Evolutionary conservation across 148 eudicot species (phyloP).

Genomic region (Rhododendron simsii): DNA sequence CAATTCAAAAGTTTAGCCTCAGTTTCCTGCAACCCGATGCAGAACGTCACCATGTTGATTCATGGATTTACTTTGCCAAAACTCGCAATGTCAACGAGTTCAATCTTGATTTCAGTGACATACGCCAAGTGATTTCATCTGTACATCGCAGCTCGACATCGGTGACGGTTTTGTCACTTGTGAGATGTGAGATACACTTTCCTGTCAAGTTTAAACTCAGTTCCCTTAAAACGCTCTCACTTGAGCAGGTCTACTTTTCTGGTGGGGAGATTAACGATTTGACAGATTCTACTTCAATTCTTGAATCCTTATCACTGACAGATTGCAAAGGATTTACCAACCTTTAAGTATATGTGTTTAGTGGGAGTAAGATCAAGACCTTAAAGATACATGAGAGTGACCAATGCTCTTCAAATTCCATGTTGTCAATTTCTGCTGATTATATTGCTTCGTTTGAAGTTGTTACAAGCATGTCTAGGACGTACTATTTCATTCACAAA

Average conservation of each 20-base stretch:
- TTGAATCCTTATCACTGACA: constrained; percentile 4
- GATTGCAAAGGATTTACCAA: background rate
- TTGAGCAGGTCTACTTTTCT: background rate
- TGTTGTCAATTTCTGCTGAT: background rate
- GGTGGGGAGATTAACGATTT: background rate
- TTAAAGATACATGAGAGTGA: background rate
- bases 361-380: background rate
- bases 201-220: background rate
- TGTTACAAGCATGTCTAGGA: background rate
- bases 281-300: constrained; percentile 1
- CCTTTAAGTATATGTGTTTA: background rate
- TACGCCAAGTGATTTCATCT: too few species aligned
- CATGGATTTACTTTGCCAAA: constrained; percentile 4
- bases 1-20: background rate
- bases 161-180: background rate
- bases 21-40: background rate
- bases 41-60: background rate
- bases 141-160: background rate
- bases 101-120: background rate
- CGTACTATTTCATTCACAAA: background rate
- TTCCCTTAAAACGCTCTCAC: constrained; percentile 1
- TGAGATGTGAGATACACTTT: background rate
- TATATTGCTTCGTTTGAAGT: background rate
- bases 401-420: background rate
- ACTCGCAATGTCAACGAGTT: background rate